These are phyloP conservation scores for Cyberlindnera lachancei DNA, from an alignment of 805 yeast genomes.

Conservation along the genomic window DNA sequence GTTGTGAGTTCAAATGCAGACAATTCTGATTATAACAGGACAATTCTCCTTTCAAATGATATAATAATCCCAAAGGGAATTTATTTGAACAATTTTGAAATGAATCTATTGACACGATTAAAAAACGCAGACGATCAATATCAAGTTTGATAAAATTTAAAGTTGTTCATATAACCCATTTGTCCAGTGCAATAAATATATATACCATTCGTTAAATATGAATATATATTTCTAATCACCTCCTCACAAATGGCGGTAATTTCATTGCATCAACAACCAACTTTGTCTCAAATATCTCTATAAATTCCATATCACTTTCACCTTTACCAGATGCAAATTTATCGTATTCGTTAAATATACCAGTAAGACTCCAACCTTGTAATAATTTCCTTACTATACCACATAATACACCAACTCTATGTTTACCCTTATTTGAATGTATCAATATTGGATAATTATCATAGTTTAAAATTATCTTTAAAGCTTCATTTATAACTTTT, in stretches of 20 bases:
- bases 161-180: too few relatives aligned
- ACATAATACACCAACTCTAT: constrained; percentile 88
- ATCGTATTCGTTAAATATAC: constrained; percentile 89
- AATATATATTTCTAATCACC: too few relatives aligned
- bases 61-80: too few relatives aligned
- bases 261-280: constrained; percentile 38
- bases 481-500: constrained; percentile 46
- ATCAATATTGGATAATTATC: constrained; percentile 81
- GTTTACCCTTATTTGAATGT: constrained; percentile 95
- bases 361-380: constrained; percentile 91
- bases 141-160: too few relatives aligned
- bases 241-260: constrained; percentile 58
- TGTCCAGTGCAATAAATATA: too few relatives aligned
- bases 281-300: constrained; percentile 71
- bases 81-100: too few relatives aligned
- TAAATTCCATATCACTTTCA: constrained; percentile 83
- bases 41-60: too few relatives aligned
- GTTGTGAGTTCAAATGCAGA: too few relatives aligned
- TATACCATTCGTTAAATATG: too few relatives aligned
- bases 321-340: constrained; percentile 92
- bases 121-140: too few relatives aligned
- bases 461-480: constrained; percentile 48
- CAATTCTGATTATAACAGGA: too few relatives aligned
- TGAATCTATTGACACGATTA: too few relatives aligned
- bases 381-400: constrained; percentile 79